phyloP scores from a whole-genome alignment of 495 filamentous ascomycete species.

The Monascus purpureus region DNA sequence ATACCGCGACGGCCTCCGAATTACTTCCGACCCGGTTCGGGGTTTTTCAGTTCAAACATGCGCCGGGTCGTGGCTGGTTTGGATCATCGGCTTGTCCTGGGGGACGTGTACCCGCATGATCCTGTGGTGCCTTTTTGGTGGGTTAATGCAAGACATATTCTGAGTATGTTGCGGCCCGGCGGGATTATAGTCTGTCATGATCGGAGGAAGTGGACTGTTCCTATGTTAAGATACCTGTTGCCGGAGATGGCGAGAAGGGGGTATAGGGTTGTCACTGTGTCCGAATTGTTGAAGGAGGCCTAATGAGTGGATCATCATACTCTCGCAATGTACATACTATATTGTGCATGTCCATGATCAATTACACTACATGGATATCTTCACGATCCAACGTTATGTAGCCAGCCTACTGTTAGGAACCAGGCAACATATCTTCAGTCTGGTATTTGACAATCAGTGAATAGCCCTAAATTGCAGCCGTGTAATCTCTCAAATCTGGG shows the following conservation, averaged over 20 bases:
- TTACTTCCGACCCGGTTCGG: slow-evolving; percentile 66
- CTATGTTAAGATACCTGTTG: slow-evolving; percentile 59
- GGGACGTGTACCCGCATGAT: slow-evolving; percentile 78
- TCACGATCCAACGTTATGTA: too few species aligned
- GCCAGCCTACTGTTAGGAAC: too few species aligned
- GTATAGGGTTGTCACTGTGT: slow-evolving; percentile 55
- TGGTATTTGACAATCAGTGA: too few species aligned
- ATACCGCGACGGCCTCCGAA: slow-evolving; percentile 19
- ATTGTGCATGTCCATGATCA: too few species aligned
- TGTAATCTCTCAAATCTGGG: too few species aligned
- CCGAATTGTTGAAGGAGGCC: slow-evolving; percentile 38
- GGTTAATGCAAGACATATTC: slow-evolving; percentile 64
- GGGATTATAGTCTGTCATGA: slow-evolving; percentile 77
- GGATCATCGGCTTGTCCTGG: slow-evolving; percentile 56
- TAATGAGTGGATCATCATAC: too few species aligned
- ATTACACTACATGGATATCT: too few species aligned
- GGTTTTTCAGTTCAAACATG: slow-evolving; percentile 62
- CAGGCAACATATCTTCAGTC: too few species aligned
- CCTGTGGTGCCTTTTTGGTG: slow-evolving; percentile 53
- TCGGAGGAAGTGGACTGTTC: slow-evolving; percentile 59
- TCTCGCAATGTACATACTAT: too few species aligned
- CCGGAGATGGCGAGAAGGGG: slow-evolving; percentile 52
- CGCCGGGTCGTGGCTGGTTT: slow-evolving; percentile 35
- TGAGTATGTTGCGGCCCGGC: slow-evolving; percentile 63
- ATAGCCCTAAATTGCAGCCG: too few species aligned